These are phyloP conservation scores for Oryza glumipatula DNA, from an alignment of 176 grass and related monocot species.

Conservation along the genomic window DNA sequence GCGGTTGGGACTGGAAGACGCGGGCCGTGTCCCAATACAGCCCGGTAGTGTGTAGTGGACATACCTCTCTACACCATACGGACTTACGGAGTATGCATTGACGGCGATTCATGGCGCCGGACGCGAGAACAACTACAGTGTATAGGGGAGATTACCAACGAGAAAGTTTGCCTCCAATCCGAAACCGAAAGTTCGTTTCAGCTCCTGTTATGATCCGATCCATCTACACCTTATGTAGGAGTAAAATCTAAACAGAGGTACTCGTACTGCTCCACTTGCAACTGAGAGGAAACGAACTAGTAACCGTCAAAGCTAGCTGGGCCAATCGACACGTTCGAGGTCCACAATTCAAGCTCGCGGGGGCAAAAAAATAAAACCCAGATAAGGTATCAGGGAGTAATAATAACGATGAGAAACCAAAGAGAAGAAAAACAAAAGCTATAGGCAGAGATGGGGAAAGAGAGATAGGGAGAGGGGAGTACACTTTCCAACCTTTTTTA, in stretches of 20 bases:
- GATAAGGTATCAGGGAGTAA: background rate
- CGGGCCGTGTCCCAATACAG: background rate
- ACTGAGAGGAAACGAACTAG: background rate
- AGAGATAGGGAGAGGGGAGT: background rate
- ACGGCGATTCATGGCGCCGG: background rate
- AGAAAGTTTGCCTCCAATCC: background rate
- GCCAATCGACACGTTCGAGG: constrained; percentile 31
- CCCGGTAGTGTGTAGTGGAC: no score
- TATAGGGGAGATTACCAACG: background rate
- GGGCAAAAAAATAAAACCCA: background rate
- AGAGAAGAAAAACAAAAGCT: background rate
- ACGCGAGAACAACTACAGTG: background rate
- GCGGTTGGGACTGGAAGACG: no score
- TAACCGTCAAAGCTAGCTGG: constrained; percentile 26
- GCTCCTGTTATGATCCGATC: background rate
- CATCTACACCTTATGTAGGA: background rate
- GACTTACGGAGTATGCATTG: no score
- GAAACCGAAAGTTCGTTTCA: background rate
- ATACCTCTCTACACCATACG: no score
- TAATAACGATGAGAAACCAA: background rate
- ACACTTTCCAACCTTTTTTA: constrained; percentile 72
- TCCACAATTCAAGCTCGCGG: background rate
- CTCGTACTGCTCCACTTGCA: background rate
- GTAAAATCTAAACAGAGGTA: background rate
- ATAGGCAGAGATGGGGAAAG: constrained; percentile 12